Base-by-base conservation (phyloP, 345 rosid species). In the Psidium guajava region DNA sequence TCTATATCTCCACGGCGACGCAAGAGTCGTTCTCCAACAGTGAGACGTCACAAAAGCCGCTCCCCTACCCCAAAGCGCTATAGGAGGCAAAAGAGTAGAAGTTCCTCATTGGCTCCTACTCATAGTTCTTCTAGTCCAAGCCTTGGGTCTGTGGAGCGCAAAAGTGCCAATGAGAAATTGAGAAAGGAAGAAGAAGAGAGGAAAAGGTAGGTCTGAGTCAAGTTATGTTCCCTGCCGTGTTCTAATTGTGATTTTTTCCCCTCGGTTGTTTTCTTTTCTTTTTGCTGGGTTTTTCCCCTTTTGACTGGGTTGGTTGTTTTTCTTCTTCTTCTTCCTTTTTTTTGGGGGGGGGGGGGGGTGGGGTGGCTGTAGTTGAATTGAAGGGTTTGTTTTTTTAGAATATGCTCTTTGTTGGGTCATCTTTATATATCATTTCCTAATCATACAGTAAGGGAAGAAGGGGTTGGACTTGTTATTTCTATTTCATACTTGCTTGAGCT, bases 111-210 rank as follows among this genome's bases (percentile, higher is more conserved):
- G 84, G 91, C 98, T 90, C 95, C 98, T 84, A 84, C 88, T 61
- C 92, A 14, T 88, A 93, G 88, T 88, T 91, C 94, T 89, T 85
- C 95, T 82, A 89, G 93, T 85, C 88, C 95, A 89, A 93, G 91
- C 86, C 93, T 90, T 88, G 98, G 90, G 85, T 89, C 90, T 81
- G 85, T 91, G 87, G 97, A 96, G 90, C 92, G 81, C 82, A 96
- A 90, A 89, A 92, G 87, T 93, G 93, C 89, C 58, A 90, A 64
- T 89, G 95, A 94, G 91, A 92, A 93, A 88, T 83, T 93, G 90
- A 94, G 88, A 90, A 92, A 91, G 90, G 98, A 95, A 90, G 99
- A 93, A 87, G 98, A 94, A 89, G 96, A 93, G 90, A 95, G 91
- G 88, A 97, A 91, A 92, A 96, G 99, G 99, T 97, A 94, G 83